Percentiles rank a stretch among this genome's conserved stretches.
phyloP scores from a whole-genome alignment of 805 yeast species.

The baker's yeast (Saccharomyces cerevisiae) region DNA sequence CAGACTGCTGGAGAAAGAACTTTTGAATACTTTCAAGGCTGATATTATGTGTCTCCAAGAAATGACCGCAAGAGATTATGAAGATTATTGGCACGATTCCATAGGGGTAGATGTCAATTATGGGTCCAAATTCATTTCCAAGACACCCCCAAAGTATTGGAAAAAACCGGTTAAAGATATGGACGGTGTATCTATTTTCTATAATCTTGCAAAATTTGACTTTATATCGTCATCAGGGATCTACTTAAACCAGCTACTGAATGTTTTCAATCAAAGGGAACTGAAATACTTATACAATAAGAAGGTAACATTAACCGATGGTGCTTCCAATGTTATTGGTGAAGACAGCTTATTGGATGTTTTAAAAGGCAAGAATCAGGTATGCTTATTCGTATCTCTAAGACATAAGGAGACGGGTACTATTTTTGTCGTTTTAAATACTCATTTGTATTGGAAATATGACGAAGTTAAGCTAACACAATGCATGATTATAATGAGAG shows the following conservation, averaged over 20 bases:
- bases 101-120: conserved; percentile 32
- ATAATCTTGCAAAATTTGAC: conserved; percentile 41
- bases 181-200: conserved; percentile 56
- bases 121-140: conserved; percentile 40
- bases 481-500: conserved; percentile 38
- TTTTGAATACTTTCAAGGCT: conserved; percentile 31
- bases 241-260: conserved; percentile 27
- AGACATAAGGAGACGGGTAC: conserved; percentile 37
- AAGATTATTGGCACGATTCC: conserved; percentile 33
- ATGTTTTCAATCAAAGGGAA: conserved; percentile 25
- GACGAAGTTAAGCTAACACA: conserved; percentile 50
- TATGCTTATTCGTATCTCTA: conserved; percentile 44
- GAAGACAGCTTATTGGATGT: conserved; percentile 26
- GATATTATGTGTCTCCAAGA: conserved; percentile 59
- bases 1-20: conserved; percentile 32
- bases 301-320: conserved; percentile 23
- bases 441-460: conserved; percentile 55
- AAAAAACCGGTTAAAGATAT: conserved; percentile 36
- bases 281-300: conserved; percentile 19
- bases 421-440: conserved; percentile 43
- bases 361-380: conserved; percentile 44
- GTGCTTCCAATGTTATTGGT: conserved; percentile 24
- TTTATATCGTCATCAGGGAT: conserved; percentile 30
- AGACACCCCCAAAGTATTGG: conserved; percentile 50
- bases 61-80: conserved; percentile 38